Evolutionary conservation across 129 eudicot species (phyloP).

Genomic region (Kitagawia praeruptora): DNA sequence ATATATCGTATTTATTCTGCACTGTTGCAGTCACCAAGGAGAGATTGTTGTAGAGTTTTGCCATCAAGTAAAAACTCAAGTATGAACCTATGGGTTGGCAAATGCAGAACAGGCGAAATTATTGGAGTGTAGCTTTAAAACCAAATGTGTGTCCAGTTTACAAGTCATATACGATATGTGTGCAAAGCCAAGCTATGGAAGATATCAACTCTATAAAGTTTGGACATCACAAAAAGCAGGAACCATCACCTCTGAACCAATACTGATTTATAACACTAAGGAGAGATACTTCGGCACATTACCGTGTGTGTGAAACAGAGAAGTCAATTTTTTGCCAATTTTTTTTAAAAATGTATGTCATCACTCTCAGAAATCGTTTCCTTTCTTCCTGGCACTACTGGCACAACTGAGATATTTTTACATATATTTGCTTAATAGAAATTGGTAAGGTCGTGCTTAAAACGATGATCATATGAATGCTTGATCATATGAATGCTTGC

Average conservation of each 20-base stretch:
- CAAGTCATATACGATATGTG: neutral
- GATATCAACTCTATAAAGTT: neutral
- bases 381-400: neutral
- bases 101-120: constrained; percentile 53
- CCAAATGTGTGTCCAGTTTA: neutral
- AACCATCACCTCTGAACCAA: neutral
- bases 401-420: neutral
- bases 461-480: neutral
- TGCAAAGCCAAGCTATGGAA: neutral
- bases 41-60: constrained; percentile 76
- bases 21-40: constrained; percentile 64
- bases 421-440: neutral
- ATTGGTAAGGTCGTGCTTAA: neutral
- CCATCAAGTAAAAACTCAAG: constrained; percentile 37
- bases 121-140: constrained; percentile 16
- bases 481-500: neutral
- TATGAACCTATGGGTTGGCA: constrained; percentile 56
- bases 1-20: neutral
- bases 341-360: neutral
- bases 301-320: neutral
- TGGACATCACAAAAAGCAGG: neutral
- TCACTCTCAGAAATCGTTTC: neutral
- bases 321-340: neutral
- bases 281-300: neutral
- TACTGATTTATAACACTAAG: neutral